Conservation (phyloP, 1,284 basidiomycete genomes). For the Cystobasidium pallidum region DNA sequence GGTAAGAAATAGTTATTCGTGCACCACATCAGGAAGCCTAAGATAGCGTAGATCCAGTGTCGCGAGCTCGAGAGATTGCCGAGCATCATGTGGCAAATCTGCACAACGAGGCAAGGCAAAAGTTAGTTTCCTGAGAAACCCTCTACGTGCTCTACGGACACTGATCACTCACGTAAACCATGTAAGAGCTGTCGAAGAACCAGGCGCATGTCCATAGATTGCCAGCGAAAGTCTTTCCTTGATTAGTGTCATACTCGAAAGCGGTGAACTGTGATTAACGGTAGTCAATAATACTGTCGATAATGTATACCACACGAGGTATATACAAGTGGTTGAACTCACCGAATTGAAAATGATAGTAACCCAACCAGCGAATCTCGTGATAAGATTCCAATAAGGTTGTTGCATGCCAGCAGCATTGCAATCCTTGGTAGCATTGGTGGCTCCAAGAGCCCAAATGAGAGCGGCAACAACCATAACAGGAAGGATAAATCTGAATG, state of each 20-base stretch:
- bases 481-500: slow-evolving; percentile 56
- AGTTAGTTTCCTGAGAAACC: neutral
- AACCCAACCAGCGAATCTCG: slow-evolving; percentile 53
- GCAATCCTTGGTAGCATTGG: slow-evolving; percentile 53
- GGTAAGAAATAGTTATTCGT: slow-evolving; percentile 55
- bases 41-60: slow-evolving; percentile 55
- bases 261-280: slow-evolving; percentile 51
- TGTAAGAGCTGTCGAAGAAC: slow-evolving; percentile 55
- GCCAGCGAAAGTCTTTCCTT: slow-evolving; percentile 54
- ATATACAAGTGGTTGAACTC: slow-evolving; percentile 34
- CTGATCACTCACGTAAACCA: slow-evolving; percentile 50
- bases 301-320: too few species aligned
- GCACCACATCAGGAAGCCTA: slow-evolving; percentile 55
- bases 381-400: slow-evolving; percentile 55
- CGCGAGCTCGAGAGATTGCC: slow-evolving; percentile 55
- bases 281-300: too few species aligned
- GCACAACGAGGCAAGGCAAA: neutral
- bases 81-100: slow-evolving; percentile 55
- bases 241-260: slow-evolving; percentile 53
- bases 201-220: slow-evolving; percentile 56
- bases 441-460: slow-evolving; percentile 55
- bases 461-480: slow-evolving; percentile 54
- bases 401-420: slow-evolving; percentile 55
- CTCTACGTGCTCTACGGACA: neutral
- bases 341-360: slow-evolving; percentile 55